phyloP scores from a whole-genome alignment of 2,329 filamentous ascomycete genomes.

The Teratosphaeria viscida region DNA sequence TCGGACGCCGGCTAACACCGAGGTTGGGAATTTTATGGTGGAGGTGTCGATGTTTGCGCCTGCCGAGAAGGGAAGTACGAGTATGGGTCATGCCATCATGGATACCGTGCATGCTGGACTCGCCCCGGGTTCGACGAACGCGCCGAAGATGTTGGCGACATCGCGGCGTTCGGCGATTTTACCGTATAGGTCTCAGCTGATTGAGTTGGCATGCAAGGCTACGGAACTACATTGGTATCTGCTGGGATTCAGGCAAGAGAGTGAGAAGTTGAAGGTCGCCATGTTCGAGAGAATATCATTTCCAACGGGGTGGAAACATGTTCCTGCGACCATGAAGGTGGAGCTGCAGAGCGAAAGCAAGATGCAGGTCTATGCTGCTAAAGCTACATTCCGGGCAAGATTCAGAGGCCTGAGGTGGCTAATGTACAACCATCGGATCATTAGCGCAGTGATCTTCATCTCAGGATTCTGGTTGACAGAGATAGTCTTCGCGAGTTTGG shows the following conservation, averaged over 20 bases:
- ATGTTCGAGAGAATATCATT: conserved; percentile 70
- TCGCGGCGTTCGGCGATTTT: conserved; percentile 68
- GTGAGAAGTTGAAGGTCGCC: conserved; percentile 51
- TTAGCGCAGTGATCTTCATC: conserved; percentile 59
- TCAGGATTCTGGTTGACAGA: conserved; percentile 67
- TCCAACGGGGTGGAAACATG: conserved; percentile 38
- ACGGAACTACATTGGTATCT: conserved; percentile 60
- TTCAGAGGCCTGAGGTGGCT: conserved; percentile 68
- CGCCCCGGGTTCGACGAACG: conserved; percentile 1
- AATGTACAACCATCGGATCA: conserved; percentile 74
- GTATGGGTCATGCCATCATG: background rate
- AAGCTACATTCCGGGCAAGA: conserved; percentile 60
- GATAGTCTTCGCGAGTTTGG: conserved; percentile 53
- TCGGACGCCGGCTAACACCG: conserved; percentile 63
- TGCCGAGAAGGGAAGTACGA: conserved; percentile 16
- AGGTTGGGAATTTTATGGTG: conserved; percentile 89
- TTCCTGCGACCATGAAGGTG: conserved; percentile 46
- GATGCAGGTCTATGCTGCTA: conserved; percentile 66
- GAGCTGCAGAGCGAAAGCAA: conserved; percentile 58
- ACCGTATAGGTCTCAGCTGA: conserved; percentile 63
- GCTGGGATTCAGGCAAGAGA: conserved; percentile 54
- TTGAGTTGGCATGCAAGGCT: conserved; percentile 51
- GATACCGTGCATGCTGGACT: conserved; percentile 11
- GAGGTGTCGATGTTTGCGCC: conserved; percentile 55
- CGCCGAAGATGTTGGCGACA: conserved; percentile 23